Evolutionary conservation across 768 basidiomycete genomes (phyloP), one percentile per base, ranked within the genome.

Genomic region (Favolaschia claudopus): DNA sequence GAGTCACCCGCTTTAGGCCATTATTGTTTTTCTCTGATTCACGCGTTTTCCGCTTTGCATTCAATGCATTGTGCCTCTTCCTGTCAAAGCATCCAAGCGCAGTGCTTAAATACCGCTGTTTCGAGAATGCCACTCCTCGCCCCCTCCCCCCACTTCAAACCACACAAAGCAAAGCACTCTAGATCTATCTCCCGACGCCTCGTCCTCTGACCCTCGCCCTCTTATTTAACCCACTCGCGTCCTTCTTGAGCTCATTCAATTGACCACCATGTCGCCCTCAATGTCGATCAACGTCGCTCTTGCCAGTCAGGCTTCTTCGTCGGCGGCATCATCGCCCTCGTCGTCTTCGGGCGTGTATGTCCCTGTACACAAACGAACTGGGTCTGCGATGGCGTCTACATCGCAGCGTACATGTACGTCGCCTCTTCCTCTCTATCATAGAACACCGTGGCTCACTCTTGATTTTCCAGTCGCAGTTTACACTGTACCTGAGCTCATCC

Each of bases 201-300:
- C 38, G 8, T 13, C 20, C 3, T 39, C 37, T 44, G 48, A n/a
- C n/a, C n/a, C n/a, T n/a, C n/a, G n/a, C n/a, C n/a, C n/a, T n/a
- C n/a, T n/a, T n/a, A n/a, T n/a, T n/a, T n/a, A n/a, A n/a, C n/a
- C n/a, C n/a, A n/a, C n/a, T n/a, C n/a, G n/a, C n/a, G n/a, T n/a
- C n/a, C n/a, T n/a, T n/a, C n/a, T n/a, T n/a, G n/a, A n/a, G n/a
- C n/a, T n/a, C n/a, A n/a, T n/a, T n/a, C n/a, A n/a, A n/a, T n/a
- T n/a, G n/a, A n/a, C n/a, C n/a, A n/a, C n/a, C n/a, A 59, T 59
- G 50, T 47, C 58, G 43, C 58, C 57, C 49, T 51, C 57, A 19
- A 51, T 54, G 51, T 45, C 58, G 1, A 53, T 60, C 31, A 34
- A 34, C 51, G 33, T 51, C 48, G 25, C 20, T 22, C 29, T 42